Conservation (phyloP, 2,329 filamentous ascomycete species). For the Fusarium sp. region DNA sequence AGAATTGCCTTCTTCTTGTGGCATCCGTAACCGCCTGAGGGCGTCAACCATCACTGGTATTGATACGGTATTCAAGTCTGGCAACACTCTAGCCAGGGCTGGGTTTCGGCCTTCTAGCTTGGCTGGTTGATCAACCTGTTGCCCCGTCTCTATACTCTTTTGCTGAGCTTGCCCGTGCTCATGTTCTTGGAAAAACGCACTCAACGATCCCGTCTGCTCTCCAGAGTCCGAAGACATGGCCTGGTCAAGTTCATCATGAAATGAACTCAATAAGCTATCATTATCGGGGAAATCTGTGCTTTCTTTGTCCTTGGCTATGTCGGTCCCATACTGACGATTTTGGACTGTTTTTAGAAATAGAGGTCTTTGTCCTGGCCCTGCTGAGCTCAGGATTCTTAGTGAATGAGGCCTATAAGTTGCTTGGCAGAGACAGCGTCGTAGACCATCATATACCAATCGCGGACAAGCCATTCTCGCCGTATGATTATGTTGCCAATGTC, state of each 20-base stretch:
- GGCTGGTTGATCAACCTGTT: neutral
- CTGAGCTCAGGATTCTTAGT: conserved; percentile 42
- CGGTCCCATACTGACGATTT: conserved; percentile 30
- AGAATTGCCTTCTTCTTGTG: conserved; percentile 22
- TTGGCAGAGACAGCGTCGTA: conserved; percentile 71
- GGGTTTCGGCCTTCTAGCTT: neutral
- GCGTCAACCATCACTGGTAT: conserved; percentile 38
- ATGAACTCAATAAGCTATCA: neutral
- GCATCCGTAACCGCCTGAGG: conserved; percentile 41
- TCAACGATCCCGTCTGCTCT: neutral
- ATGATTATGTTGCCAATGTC: neutral
- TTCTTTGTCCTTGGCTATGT: neutral
- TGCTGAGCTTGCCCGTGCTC: neutral
- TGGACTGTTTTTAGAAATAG: conserved; percentile 7
- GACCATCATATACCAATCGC: conserved; percentile 59
- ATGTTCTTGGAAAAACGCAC: conserved; percentile 2
- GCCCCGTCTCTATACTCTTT: neutral
- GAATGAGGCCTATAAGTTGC: conserved; percentile 55
- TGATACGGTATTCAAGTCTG: conserved; percentile 10
- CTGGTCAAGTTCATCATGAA: neutral
- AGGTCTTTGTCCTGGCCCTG: conserved; percentile 8
- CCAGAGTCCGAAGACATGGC: neutral
- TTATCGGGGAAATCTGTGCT: neutral
- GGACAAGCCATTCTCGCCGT: conserved; percentile 41
- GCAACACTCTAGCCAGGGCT: conserved; percentile 4